Evolutionary conservation across 2,329 filamentous ascomycete genomes (phyloP), one percentile per base, ranked within the genome.

Genomic region (Elsinoe arachidis): DNA sequence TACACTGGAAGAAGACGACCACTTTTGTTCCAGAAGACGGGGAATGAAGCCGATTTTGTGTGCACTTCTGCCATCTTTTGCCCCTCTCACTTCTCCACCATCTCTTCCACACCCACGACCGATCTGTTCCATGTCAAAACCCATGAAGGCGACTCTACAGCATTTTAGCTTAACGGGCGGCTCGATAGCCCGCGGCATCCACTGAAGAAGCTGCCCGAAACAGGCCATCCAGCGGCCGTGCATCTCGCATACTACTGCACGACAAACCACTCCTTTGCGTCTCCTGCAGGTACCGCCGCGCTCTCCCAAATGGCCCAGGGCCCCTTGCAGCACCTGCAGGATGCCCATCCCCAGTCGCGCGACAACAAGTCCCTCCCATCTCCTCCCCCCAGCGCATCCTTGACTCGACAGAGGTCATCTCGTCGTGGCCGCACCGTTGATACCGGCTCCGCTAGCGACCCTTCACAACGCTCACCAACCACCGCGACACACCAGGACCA

Each of bases 401-500:
- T 56, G 33, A 33, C 37, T 17, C 23, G 54, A 47, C 17, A 43
- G 3, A 56, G 47, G 34, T 30, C 54, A 26, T 56, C 54, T 26
- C 54, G 41, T 34, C 39, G 54, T 43, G 30, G 14, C 19, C 54
- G 54, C 54, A 30, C 54, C 54, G 54, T 56, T 56, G 54, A 46
- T 14, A n/a, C 39, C 33, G 51, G 33, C 41, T 17, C 53, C 33
- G 26, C 41, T 26, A 56, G 26, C 34, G 17, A 33, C 19, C 41
- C 33, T 17, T 46, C 41, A 56, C 54, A 56, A 56, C 54, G 54
- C 23, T 34, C 17, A 21, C 54, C 54, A 56, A 46, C 54, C 54
- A 33, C 23, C 54, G 21, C 41, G 12, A 21, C 17, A 21, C 37
- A 21, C 19, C 35, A 55, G 21, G 53, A 55, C 43, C 17, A 56